Evolutionary conservation across 148 eudicot genomes (phyloP).

Genomic region (Pouteria glomerata): DNA sequence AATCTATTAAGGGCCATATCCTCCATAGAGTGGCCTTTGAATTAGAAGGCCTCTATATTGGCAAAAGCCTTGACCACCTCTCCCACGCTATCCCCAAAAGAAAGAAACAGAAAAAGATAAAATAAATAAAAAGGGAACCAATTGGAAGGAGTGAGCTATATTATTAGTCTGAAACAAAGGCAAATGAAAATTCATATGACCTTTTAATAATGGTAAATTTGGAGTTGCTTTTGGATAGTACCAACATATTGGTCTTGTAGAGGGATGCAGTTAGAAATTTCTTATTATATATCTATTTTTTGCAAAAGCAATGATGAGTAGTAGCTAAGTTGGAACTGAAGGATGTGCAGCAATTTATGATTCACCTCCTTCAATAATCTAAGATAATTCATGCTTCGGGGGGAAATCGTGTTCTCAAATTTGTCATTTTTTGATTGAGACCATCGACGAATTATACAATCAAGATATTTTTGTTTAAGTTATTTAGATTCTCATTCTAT

Average conservation of each 20-base stretch:
- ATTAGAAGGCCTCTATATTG: too few species aligned
- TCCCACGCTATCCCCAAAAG: too few species aligned
- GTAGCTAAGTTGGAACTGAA: background rate
- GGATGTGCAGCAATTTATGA: background rate
- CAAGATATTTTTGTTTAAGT: background rate
- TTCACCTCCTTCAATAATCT: background rate
- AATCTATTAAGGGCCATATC: too few species aligned
- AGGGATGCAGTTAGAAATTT: background rate
- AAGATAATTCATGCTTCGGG: background rate
- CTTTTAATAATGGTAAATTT: background rate
- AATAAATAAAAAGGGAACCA: too few species aligned
- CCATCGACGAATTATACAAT: background rate
- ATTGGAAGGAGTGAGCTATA: background rate
- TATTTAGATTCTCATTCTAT: background rate
- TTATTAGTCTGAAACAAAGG: background rate
- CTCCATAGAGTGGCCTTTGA: too few species aligned
- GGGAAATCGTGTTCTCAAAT: background rate
- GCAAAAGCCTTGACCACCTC: too few species aligned
- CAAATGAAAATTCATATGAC: background rate
- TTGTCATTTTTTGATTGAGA: background rate
- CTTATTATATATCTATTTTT: too few species aligned
- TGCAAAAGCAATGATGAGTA: background rate
- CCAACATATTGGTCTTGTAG: background rate
- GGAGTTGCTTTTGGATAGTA: background rate
- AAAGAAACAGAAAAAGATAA: too few species aligned